Evolutionary conservation across 2,329 filamentous ascomycete species (phyloP).

Genomic region (Seiridium unicorne): DNA sequence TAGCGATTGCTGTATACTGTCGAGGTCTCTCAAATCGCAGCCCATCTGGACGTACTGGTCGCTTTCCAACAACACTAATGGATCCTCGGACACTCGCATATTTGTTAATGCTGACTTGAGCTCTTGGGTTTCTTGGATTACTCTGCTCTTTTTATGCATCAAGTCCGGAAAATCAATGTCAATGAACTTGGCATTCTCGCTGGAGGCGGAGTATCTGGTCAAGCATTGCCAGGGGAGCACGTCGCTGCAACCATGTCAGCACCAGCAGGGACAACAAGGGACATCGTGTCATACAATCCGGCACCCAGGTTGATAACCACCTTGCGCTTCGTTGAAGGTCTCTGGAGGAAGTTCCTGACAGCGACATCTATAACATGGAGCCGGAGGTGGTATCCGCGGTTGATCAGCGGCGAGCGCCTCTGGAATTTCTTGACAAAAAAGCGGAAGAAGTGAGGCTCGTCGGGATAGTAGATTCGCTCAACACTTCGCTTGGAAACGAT

Average conservation of each 20-base stretch:
- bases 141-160: conserved; percentile 69
- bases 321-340: conserved; percentile 55
- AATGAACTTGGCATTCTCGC: conserved; percentile 64
- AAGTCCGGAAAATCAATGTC: conserved; percentile 85
- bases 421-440: conserved; percentile 85
- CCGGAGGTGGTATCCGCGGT: conserved; percentile 83
- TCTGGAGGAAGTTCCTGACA: conserved; percentile 70
- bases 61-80: conserved; percentile 59
- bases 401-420: conserved; percentile 82
- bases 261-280: not conserved
- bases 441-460: conserved; percentile 80
- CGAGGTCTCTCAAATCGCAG: conserved; percentile 73
- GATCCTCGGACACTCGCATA: conserved; percentile 37
- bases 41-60: conserved; percentile 75
- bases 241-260: conserved; percentile 56
- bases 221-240: conserved; percentile 84
- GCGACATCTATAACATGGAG: conserved; percentile 78
- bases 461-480: conserved; percentile 78
- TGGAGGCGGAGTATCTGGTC: conserved; percentile 59
- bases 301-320: conserved; percentile 83
- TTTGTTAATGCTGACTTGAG: conserved; percentile 52
- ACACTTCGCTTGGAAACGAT: conserved; percentile 92
- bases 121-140: conserved; percentile 63
- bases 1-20: conserved; percentile 58
- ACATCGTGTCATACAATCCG: conserved; percentile 67